phyloP scores from a whole-genome alignment of 176 grass and related monocot genomes.

The Aegilops longissima region DNA sequence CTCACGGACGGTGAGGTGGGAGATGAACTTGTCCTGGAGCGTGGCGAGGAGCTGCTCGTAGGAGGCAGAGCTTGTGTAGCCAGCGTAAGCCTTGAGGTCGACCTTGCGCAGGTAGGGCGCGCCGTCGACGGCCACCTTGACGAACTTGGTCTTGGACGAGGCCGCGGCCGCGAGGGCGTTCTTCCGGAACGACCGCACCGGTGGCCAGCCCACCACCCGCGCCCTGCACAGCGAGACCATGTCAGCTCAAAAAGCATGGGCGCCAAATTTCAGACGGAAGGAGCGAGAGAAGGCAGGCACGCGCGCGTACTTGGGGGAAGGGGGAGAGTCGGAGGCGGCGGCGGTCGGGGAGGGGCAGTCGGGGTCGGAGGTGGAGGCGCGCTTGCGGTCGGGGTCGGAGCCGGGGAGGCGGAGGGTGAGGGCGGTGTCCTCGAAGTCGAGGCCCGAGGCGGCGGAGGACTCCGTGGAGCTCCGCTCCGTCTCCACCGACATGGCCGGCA shows the following conservation, averaged over 20 bases:
- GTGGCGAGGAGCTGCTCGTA: constrained; percentile 69
- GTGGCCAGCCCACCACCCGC: constrained; percentile 86
- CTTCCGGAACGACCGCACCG: constrained; percentile 52
- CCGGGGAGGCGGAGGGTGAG: constrained; percentile 73
- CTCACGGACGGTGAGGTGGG: constrained; percentile 79
- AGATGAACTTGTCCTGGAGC: constrained; percentile 81
- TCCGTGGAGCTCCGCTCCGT: constrained; percentile 83
- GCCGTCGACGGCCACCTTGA: constrained; percentile 89
- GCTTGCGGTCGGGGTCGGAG: constrained; percentile 39
- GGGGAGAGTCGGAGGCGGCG: constrained; percentile 29
- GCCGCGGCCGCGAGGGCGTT: constrained; percentile 43
- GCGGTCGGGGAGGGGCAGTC: constrained; percentile 33
- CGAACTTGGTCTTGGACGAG: constrained; percentile 52
- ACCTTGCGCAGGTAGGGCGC: constrained; percentile 89
- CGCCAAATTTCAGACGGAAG: background rate
- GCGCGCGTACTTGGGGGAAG: constrained; percentile 41
- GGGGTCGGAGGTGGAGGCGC: constrained; percentile 35
- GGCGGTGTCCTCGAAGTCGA: constrained; percentile 84
- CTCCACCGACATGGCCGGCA: constrained; percentile 45
- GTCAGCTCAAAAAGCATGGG: background rate
- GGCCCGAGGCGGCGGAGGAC: constrained; percentile 54
- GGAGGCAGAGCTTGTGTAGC: constrained; percentile 4
- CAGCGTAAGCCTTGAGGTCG: constrained; percentile 60
- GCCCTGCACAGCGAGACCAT: constrained; percentile 33
- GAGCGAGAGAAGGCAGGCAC: background rate